Evolutionary conservation across 208 protist genomes (phyloP), one percentile per base, ranked within the genome.

Genomic region (Lotmaria passim): DNA sequence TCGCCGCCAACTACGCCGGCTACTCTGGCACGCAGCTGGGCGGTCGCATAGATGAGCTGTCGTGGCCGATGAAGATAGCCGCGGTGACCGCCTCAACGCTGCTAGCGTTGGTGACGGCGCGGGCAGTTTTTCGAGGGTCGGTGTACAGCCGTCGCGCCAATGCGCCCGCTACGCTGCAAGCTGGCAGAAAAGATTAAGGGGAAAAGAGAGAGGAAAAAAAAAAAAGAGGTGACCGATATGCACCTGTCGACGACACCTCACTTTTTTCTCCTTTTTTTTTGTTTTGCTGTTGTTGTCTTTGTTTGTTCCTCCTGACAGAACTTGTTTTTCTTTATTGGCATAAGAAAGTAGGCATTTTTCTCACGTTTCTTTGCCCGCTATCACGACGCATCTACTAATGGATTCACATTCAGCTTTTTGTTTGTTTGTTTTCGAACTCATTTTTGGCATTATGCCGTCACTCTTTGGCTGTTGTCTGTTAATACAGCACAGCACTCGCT

Each of bases 11-110:
- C 63, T 87, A 85, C 68, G 48, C 21, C 7, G 73, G 66, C 34
- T 85, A 83, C 55, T 28, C 31, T 2, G 79, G 80, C 19, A 10
- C 15, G 19, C 23, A 41, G 15, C 14, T 30, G 7, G 83, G 83
- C 31, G 83, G 83, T 6, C 73, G 79, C 19, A 66, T 86, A 15
- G 83, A 89, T 39, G 76, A 77, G 8, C 41, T 85, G 50, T 58
- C 76, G n/a, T 38, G 59, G 10, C 46, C 43, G 8, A 39, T 67
- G 38, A 83, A 83, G 61, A 23, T 19, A 12, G 44, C 21, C 14
- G 34, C 78, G 17, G 56, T 79, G 19, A 23, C 46, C 15, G 46
- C 38, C 1, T 72, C 7, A 73, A 81, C n/a, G 34, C 74, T 44
- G 23, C 28, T 52, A 65, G 76, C 24, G 8, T 47, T 28, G 33